A percentile compares a stretch with the other conserved stretches of the same genome.
phyloP scores from a whole-genome alignment of 768 basidiomycete species.

The Pleurotus tuoliensis region DNA sequence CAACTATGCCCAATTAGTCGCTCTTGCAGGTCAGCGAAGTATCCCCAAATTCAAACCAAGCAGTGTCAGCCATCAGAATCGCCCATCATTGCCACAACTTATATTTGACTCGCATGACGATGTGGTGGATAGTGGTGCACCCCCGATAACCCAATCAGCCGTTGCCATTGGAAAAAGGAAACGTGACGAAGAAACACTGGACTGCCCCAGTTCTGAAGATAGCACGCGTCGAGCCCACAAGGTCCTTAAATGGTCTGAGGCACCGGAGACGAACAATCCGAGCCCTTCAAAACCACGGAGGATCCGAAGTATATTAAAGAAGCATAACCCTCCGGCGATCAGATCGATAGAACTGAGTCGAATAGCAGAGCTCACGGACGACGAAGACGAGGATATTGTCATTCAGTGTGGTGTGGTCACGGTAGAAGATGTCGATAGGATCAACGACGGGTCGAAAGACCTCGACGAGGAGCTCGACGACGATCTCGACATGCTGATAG shows the following conservation, averaged over 20 bases:
- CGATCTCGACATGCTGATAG: conserved; percentile 5
- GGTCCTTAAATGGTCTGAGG: conserved; percentile 6
- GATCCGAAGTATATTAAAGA: conserved; percentile 4
- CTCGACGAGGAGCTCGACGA: conserved; percentile 4
- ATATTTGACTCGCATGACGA: not conserved
- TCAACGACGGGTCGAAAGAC: conserved; percentile 4
- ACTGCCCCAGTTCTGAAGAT: not conserved
- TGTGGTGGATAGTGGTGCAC: not conserved
- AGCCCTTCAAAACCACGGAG: not conserved
- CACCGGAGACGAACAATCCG: not conserved
- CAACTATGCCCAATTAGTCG: conserved; percentile 1
- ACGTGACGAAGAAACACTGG: not conserved
- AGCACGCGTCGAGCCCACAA: not conserved
- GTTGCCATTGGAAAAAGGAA: not conserved
- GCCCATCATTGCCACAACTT: not conserved
- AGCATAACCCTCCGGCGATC: conserved; percentile 5
- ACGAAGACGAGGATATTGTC: not conserved
- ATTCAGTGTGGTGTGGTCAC: not conserved
- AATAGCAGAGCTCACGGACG: conserved; percentile 6
- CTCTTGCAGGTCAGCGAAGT: not conserved
- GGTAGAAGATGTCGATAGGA: not conserved
- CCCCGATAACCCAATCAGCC: not conserved
- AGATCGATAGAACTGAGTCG: conserved; percentile 4
- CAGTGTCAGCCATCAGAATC: not conserved
- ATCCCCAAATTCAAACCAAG: conserved; percentile 1